Conservation (phyloP, 805 yeast genomes). For the Yarrowia sp. region DNA sequence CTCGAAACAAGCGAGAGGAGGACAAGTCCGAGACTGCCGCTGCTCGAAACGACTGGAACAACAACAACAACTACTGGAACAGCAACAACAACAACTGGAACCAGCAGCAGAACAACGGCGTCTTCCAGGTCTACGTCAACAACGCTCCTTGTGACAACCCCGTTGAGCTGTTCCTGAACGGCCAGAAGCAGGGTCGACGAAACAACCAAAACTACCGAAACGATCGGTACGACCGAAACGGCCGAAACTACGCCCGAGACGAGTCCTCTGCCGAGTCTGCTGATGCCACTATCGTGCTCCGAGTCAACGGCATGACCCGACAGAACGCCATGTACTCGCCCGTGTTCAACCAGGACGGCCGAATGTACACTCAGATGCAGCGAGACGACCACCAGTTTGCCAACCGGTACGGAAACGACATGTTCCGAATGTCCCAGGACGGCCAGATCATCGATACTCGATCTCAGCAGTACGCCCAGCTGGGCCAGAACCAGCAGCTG, state of each 20-base stretch:
- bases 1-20: neutral
- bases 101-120: neutral
- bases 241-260: neutral
- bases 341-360: constrained; percentile 12
- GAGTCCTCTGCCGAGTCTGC: neutral
- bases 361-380: constrained; percentile 8
- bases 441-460: neutral
- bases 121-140: constrained; percentile 14
- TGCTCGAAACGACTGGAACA: neutral
- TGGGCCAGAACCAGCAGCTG: constrained; percentile 10
- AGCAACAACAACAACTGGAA: neutral
- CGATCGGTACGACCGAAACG: neutral
- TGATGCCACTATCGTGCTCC: neutral
- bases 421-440: neutral
- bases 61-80: no score
- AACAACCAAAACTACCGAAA: neutral
- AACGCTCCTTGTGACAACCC: constrained; percentile 9
- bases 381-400: neutral
- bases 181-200: constrained; percentile 5
- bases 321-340: constrained; percentile 1
- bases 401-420: neutral
- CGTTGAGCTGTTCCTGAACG: constrained; percentile 3
- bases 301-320: neutral
- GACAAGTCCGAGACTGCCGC: neutral
- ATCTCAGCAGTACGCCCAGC: neutral